A percentile compares a stretch with the other conserved stretches of the same genome.
phyloP scores from a whole-genome alignment of 257 asterid genomes.

The Verbascum thapsus region DNA sequence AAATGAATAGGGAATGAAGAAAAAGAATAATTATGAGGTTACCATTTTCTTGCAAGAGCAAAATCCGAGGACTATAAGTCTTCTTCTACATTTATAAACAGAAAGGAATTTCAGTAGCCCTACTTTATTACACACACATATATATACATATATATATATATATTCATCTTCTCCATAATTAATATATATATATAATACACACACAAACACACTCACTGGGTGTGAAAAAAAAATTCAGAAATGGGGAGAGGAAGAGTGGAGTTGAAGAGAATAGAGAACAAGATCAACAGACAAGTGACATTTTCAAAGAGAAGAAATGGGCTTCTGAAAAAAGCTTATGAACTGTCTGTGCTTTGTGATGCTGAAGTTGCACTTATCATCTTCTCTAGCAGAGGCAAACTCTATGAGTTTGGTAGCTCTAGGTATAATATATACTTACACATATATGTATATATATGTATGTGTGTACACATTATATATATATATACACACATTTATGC shows the following conservation, averaged over 20 bases:
- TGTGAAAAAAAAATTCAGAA: neutral
- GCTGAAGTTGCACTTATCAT: slow-evolving; percentile 97
- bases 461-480: neutral
- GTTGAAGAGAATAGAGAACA: slow-evolving; percentile 91
- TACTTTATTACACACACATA: slow-evolving; percentile 22
- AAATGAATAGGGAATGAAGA: slow-evolving; percentile 25
- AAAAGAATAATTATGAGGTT: slow-evolving; percentile 33
- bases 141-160: neutral
- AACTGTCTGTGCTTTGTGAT: slow-evolving; percentile 92
- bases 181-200: neutral
- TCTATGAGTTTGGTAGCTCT: slow-evolving; percentile 81
- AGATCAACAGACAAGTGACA: slow-evolving; percentile 93
- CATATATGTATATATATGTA: neutral
- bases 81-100: slow-evolving; percentile 30
- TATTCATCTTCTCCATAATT: neutral
- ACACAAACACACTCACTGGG: slow-evolving; percentile 17
- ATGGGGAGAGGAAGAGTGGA: slow-evolving; percentile 99
- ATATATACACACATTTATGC: neutral
- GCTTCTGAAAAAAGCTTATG: slow-evolving; percentile 90
- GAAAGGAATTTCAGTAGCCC: slow-evolving; percentile 23
- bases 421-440: slow-evolving; percentile 39
- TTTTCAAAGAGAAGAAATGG: slow-evolving; percentile 96
- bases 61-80: slow-evolving; percentile 24
- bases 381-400: slow-evolving; percentile 93
- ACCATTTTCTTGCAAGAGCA: slow-evolving; percentile 43